Evolutionary conservation across 2,329 filamentous ascomycete genomes (phyloP).

Genomic region (Reticulascus tulasneorum): DNA sequence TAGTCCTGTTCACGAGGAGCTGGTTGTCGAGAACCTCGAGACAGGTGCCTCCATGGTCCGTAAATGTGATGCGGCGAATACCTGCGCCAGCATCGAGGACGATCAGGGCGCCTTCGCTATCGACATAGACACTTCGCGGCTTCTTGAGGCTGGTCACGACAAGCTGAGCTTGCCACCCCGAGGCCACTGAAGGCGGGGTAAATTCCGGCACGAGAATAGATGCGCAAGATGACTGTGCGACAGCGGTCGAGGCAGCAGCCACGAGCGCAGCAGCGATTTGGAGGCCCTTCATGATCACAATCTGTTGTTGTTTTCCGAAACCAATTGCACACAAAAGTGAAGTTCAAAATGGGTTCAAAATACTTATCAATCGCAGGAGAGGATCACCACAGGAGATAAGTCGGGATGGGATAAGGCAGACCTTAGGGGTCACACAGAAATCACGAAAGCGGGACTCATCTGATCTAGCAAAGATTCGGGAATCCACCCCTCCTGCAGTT

Average conservation of each 20-base stretch:
- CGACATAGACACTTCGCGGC: conserved; percentile 43
- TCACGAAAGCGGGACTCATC: too few relatives aligned
- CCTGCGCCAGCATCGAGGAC: conserved; percentile 40
- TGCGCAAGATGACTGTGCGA: conserved; percentile 23
- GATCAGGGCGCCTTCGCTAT: conserved; percentile 39
- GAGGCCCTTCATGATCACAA: conserved; percentile 6
- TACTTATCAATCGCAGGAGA: too few relatives aligned
- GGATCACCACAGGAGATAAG: too few relatives aligned
- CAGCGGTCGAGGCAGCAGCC: conserved; percentile 5
- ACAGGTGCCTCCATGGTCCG: conserved; percentile 39
- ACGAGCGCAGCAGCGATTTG: conserved; percentile 2
- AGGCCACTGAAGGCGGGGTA: conserved; percentile 31
- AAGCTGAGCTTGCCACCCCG: conserved; percentile 41
- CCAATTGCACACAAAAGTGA: background rate
- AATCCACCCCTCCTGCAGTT: too few relatives aligned
- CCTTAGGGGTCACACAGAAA: too few relatives aligned
- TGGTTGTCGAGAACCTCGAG: conserved; percentile 30
- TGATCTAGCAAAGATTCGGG: too few relatives aligned
- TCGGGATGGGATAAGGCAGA: too few relatives aligned
- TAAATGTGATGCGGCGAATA: conserved; percentile 34
- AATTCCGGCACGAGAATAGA: conserved; percentile 30
- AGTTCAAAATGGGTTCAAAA: too few relatives aligned
- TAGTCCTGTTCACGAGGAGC: conserved; percentile 25
- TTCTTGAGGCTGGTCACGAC: conserved; percentile 35
- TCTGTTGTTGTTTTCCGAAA: background rate